These are phyloP conservation scores for Marasmius oreades DNA, from an alignment of 1,284 basidiomycete genomes.

Conservation along the genomic window DNA sequence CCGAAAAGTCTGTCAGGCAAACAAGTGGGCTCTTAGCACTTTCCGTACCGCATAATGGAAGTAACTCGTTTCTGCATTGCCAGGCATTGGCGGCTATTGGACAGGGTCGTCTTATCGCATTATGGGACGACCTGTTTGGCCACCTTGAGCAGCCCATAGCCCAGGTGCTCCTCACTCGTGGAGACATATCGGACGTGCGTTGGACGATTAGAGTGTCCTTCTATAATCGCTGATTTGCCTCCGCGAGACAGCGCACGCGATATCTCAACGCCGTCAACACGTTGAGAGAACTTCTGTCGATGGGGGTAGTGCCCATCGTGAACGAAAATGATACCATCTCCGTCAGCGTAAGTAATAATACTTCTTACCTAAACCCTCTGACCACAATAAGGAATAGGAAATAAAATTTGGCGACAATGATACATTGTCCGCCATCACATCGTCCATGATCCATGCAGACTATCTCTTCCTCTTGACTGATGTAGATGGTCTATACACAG, in stretches of 20 bases:
- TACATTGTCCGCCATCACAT: constrained; percentile 94
- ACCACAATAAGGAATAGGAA: constrained; percentile 56
- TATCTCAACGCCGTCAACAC: constrained; percentile 96
- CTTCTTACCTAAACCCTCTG: not conserved
- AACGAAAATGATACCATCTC: constrained; percentile 98
- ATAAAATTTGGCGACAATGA: constrained; percentile 99
- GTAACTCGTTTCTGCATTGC: constrained; percentile 1
- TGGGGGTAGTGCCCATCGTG: constrained; percentile 93
- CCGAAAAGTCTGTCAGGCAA: constrained; percentile 89
- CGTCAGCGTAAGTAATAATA: constrained; percentile 69
- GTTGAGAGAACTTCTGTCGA: constrained; percentile 80
- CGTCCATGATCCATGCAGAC: constrained; percentile 96
- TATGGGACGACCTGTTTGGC: constrained; percentile 96
- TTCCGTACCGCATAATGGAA: constrained; percentile 12
- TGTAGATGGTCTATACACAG: constrained; percentile 94
- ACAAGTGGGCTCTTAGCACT: constrained; percentile 51
- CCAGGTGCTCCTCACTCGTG: constrained; percentile 90
- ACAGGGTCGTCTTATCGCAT: constrained; percentile 91
- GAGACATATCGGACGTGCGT: constrained; percentile 94
- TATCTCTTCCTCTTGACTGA: constrained; percentile 97
- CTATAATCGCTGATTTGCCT: constrained; percentile 19
- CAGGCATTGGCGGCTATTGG: constrained; percentile 95
- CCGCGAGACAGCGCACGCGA: constrained; percentile 66
- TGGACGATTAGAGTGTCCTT: constrained; percentile 10
- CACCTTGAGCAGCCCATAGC: constrained; percentile 94